Conservation (phyloP, 805 yeast genomes). For the Kregervanrija delftensis region DNA sequence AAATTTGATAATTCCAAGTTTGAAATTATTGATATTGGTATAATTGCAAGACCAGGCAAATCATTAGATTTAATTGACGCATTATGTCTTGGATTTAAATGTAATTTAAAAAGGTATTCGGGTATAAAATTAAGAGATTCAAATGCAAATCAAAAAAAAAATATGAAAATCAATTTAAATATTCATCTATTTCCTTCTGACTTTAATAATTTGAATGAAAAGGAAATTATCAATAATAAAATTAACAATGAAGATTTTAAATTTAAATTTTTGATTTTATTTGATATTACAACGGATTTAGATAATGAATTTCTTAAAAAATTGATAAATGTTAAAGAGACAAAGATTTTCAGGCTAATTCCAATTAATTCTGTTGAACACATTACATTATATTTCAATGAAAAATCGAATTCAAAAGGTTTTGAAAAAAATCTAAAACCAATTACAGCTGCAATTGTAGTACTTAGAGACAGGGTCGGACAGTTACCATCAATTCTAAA, state of each 20-base stretch:
- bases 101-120: constrained; percentile 49
- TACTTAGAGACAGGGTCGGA: constrained; percentile 77
- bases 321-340: constrained; percentile 11
- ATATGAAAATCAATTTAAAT: constrained; percentile 13
- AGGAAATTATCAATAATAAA: constrained; percentile 7
- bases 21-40: constrained; percentile 46
- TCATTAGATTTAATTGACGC: constrained; percentile 71
- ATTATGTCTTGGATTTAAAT: constrained; percentile 53
- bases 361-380: constrained; percentile 84
- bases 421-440: constrained; percentile 42
- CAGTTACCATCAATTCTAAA: constrained; percentile 70
- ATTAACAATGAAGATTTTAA: constrained; percentile 4
- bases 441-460: constrained; percentile 76
- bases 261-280: constrained; percentile 24
- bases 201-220: constrained; percentile 17
- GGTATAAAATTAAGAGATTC: constrained; percentile 56
- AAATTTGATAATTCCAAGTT: constrained; percentile 9
- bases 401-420: constrained; percentile 22
- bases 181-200: constrained; percentile 40
- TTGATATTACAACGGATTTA: constrained; percentile 26
- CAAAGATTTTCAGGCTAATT: constrained; percentile 53
- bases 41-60: constrained; percentile 64
- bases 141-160: constrained; percentile 17
- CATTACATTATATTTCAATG: constrained; percentile 46
- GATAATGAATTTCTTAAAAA: constrained; percentile 13